These are phyloP conservation scores for Russula abietina DNA, from an alignment of 768 basidiomycete genomes.

Conservation along the genomic window DNA sequence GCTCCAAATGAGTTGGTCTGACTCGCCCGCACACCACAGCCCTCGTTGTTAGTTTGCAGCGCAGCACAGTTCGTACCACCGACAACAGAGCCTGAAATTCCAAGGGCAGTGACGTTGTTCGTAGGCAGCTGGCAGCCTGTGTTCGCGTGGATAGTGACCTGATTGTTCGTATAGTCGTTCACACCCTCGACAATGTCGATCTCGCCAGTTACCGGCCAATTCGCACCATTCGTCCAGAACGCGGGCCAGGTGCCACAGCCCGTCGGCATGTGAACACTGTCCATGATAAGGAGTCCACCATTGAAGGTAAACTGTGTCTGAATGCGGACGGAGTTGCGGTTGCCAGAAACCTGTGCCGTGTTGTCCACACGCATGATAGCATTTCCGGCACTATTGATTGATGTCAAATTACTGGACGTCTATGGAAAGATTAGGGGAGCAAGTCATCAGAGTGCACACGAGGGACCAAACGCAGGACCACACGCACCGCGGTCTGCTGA, in stretches of 20 bases:
- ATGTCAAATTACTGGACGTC: constrained; percentile 53
- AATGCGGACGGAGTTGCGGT: constrained; percentile 74
- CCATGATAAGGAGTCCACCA: constrained; percentile 69
- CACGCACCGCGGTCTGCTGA: constrained; percentile 50
- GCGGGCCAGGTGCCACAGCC: constrained; percentile 85
- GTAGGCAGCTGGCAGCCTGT: constrained; percentile 61
- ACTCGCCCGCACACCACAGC: constrained; percentile 71
- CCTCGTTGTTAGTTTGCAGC: constrained; percentile 61
- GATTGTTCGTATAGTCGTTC: constrained; percentile 72
- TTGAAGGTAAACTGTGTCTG: constrained; percentile 54
- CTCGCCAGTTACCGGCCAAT: constrained; percentile 66
- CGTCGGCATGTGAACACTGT: constrained; percentile 83
- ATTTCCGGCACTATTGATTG: constrained; percentile 64
- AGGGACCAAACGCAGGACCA: background rate
- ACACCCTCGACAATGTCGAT: constrained; percentile 86
- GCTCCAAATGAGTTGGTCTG: constrained; percentile 66
- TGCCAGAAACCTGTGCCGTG: constrained; percentile 60
- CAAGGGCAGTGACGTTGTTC: constrained; percentile 40
- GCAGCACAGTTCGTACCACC: constrained; percentile 69
- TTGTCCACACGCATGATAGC: constrained; percentile 89
- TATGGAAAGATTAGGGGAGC: constrained; percentile 25
- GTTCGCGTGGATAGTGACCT: constrained; percentile 76
- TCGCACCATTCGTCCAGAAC: constrained; percentile 43
- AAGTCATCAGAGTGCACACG: constrained; percentile 6
- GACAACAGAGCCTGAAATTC: constrained; percentile 59